Percentiles rank a stretch among this genome's conserved stretches.
These are phyloP conservation scores for Termitomyces heimii DNA, from an alignment of 768 basidiomycete species.

Conservation along the genomic window DNA sequence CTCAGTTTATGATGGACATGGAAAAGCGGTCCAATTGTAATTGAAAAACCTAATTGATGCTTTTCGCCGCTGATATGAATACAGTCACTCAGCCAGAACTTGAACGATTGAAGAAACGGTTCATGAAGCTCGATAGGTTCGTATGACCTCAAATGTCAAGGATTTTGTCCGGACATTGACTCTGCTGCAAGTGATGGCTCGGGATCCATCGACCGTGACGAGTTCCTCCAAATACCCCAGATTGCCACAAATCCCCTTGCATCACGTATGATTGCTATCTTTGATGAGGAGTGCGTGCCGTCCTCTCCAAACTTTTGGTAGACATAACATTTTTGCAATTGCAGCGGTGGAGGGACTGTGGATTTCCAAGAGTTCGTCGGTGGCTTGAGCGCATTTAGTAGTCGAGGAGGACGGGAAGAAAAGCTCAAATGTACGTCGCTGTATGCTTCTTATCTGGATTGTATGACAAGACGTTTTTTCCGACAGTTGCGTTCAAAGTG, in stretches of 20 bases:
- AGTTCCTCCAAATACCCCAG: constrained; percentile 98
- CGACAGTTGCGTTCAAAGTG: constrained; percentile 95
- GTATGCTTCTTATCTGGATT: not conserved
- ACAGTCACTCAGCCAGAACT: constrained; percentile 92
- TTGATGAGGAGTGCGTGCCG: constrained; percentile 90
- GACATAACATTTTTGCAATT: constrained; percentile 5
- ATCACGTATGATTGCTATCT: constrained; percentile 98
- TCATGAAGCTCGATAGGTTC: constrained; percentile 98
- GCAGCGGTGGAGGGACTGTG: constrained; percentile 94
- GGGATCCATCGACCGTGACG: constrained; percentile 97
- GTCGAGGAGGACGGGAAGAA: constrained; percentile 93
- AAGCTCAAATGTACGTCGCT: constrained; percentile 80
- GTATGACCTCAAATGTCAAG: not conserved
- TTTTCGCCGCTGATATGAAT: constrained; percentile 4
- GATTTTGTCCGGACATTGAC: not conserved
- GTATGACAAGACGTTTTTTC: not conserved
- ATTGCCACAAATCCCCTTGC: constrained; percentile 97
- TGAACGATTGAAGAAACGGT: constrained; percentile 94
- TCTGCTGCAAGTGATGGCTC: constrained; percentile 74
- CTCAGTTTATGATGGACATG: constrained; percentile 98
- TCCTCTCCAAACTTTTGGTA: constrained; percentile 2
- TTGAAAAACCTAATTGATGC: constrained; percentile 24
- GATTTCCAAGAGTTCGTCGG: constrained; percentile 99
- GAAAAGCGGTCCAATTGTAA: constrained; percentile 95
- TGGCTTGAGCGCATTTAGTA: constrained; percentile 95